Evolutionary conservation across 345 rosid genomes (phyloP).

Genomic region (Eucalyptus lansdowneana): DNA sequence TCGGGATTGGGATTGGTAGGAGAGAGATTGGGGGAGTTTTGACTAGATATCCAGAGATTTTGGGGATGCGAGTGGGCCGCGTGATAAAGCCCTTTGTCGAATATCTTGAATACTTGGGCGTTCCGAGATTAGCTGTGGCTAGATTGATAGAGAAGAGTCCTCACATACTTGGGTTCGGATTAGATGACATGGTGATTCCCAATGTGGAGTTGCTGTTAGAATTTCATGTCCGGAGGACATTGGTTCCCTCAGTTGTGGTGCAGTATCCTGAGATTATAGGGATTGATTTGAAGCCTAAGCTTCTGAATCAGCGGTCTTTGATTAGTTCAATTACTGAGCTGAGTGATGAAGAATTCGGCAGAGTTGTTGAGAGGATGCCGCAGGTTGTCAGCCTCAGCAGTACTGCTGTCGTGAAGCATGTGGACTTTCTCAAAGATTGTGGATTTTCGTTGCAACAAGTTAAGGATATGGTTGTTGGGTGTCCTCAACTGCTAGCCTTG

Average conservation of each 20-base stretch:
- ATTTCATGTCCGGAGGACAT: constrained; percentile 37
- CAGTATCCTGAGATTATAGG: constrained; percentile 90
- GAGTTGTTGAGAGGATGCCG: constrained; percentile 82
- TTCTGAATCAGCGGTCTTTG: constrained; percentile 38
- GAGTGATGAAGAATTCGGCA: constrained; percentile 47
- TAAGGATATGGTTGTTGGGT: constrained; percentile 57
- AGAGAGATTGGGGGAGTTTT: constrained; percentile 81
- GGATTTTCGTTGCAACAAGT: constrained; percentile 53
- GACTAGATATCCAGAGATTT: constrained; percentile 71
- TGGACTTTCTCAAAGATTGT: constrained; percentile 52
- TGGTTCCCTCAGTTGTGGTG: constrained; percentile 71
- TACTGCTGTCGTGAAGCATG: constrained; percentile 48
- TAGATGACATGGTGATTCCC: constrained; percentile 47
- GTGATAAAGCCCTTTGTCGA: constrained; percentile 84
- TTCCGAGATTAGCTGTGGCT: constrained; percentile 77
- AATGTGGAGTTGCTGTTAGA: constrained; percentile 54
- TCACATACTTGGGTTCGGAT: constrained; percentile 64
- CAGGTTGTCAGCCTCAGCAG: constrained; percentile 60
- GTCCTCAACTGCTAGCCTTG: constrained; percentile 87
- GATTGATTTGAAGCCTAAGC: constrained; percentile 51
- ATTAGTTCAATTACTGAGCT: constrained; percentile 38
- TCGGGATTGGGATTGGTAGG: constrained; percentile 83
- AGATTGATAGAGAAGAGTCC: constrained; percentile 82
- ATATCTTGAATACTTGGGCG: constrained; percentile 61
- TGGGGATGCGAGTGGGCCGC: constrained; percentile 88